phyloP scores from a whole-genome alignment of 2,329 filamentous ascomycete genomes.

The Colletotrichum acutatum region DNA sequence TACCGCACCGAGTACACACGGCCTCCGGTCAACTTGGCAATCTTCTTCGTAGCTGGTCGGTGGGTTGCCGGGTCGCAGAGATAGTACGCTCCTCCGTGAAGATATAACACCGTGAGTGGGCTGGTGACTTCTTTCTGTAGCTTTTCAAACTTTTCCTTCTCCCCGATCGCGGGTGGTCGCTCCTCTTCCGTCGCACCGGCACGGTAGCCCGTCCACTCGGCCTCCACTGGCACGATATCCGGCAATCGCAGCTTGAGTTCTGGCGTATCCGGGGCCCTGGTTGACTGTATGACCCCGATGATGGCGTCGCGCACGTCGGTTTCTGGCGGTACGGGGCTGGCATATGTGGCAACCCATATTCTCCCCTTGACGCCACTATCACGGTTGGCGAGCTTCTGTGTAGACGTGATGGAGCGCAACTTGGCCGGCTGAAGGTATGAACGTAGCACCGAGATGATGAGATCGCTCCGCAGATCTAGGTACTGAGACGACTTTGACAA shows the following conservation, averaged over 20 bases:
- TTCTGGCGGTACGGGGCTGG: constrained; percentile 68
- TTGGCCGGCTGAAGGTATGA: constrained; percentile 64
- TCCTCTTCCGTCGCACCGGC: constrained; percentile 61
- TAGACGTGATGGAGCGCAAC: constrained; percentile 64
- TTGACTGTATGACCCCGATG: constrained; percentile 64
- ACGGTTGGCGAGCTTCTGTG: constrained; percentile 71
- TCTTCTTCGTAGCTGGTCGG: constrained; percentile 64
- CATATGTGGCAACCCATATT: constrained; percentile 83
- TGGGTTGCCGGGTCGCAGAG: constrained; percentile 78
- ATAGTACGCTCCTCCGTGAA: constrained; percentile 82
- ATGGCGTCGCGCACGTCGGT: constrained; percentile 67
- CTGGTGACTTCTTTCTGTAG: constrained; percentile 76
- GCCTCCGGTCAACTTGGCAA: constrained; percentile 75
- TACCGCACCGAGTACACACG: constrained; percentile 80
- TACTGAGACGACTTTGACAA: constrained; percentile 78
- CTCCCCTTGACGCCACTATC: constrained; percentile 79
- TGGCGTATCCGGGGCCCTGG: constrained; percentile 48
- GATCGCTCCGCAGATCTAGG: constrained; percentile 80
- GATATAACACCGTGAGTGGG: constrained; percentile 74
- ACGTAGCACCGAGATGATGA: constrained; percentile 79
- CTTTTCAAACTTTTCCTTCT: constrained; percentile 71
- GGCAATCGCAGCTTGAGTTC: constrained; percentile 55
- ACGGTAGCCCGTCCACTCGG: constrained; percentile 82
- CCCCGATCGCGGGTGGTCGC: constrained; percentile 65
- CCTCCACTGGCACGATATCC: constrained; percentile 68